Evolutionary conservation across 2,329 filamentous ascomycete species (phyloP), one percentile per base, ranked within the genome.

Genomic region (Aspergillus fijiensis): DNA sequence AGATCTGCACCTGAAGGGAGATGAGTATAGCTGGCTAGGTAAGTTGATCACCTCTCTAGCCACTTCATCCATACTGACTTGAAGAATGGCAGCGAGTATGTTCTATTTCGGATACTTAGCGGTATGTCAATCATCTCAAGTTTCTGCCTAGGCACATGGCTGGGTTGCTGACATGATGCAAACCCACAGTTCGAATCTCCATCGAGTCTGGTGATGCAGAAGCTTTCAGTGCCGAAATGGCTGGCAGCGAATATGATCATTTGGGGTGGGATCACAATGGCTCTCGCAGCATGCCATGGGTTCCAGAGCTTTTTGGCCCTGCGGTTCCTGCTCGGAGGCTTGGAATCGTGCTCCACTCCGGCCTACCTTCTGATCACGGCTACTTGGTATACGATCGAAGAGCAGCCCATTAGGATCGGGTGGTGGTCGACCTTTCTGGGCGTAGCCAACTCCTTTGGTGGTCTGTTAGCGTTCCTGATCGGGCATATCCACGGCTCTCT

Each of bases 321-420:
- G 27, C 27, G 27, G 27, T 29, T 29, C 7, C 27, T 29, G 27
- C 27, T 29, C 2, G 27, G 27, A 6, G 50, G 27, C 19, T 14
- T 51, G n/a, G 50, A 33, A 9, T 51, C 50, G 3, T 51, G 50
- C 19, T 51, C 50, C 3, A 33, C 50, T 4, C 50, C 50, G 3
- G 29, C 50, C 3, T 51, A 51, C 23, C 50, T 51, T 57, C 61
- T 72, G 64, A 78, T 66, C 45, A 72, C 69, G 5, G 60, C 63
- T 27, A 63, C 63, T 66, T 70, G 62, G 60, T 70, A 69, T 51
- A 69, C 59, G 4, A 55, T 63, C 5, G 16, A 59, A 39, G 66
- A 68, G 42, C 67, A 69, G 55, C 68, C 49, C 65, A 65, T n/a
- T 52, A 56, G 4, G 19, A 51, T 51, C 11, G 50, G 50, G 9